Conservation (phyloP, 148 eudicot species). For the Spergularia bocconei region DNA sequence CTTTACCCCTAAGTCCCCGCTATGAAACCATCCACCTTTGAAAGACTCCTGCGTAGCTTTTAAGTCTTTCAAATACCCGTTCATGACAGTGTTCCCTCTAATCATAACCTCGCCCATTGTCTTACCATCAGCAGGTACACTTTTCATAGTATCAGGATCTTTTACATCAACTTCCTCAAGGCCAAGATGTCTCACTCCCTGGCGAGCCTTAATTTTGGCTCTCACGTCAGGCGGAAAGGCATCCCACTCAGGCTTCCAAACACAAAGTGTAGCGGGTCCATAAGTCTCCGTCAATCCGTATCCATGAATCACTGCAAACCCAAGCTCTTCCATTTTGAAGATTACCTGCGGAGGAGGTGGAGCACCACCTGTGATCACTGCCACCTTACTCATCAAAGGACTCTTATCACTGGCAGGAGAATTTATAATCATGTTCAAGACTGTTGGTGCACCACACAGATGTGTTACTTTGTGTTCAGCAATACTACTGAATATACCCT, state of each 20-base stretch:
- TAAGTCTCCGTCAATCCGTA: conserved; percentile 43
- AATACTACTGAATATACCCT: conserved; percentile 40
- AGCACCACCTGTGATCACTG: conserved; percentile 51
- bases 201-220: conserved; percentile 38
- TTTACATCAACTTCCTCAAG: conserved; percentile 34
- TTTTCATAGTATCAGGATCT: conserved; percentile 29
- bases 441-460: conserved; percentile 58
- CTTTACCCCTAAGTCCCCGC: conserved; percentile 45
- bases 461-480: conserved; percentile 50
- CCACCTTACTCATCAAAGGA: conserved; percentile 37
- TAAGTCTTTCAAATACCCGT: conserved; percentile 38
- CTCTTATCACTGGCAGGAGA: conserved; percentile 20
- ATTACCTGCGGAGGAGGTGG: conserved; percentile 46
- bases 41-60: conserved; percentile 32
- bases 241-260: conserved; percentile 44
- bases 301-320: conserved; percentile 34
- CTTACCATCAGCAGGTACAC: conserved; percentile 40
- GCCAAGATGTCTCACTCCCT: conserved; percentile 34
- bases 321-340: conserved; percentile 29
- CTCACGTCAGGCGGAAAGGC: conserved; percentile 20
- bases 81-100: conserved; percentile 40
- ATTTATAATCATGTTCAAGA: conserved; percentile 48
- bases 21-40: conserved; percentile 43
- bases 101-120: conserved; percentile 44
- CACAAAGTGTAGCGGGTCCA: conserved; percentile 34